A percentile compares a stretch with the other conserved stretches of the same genome.
Evolutionary conservation across 805 yeast species (phyloP).

Genomic region (Candida koratica): DNA sequence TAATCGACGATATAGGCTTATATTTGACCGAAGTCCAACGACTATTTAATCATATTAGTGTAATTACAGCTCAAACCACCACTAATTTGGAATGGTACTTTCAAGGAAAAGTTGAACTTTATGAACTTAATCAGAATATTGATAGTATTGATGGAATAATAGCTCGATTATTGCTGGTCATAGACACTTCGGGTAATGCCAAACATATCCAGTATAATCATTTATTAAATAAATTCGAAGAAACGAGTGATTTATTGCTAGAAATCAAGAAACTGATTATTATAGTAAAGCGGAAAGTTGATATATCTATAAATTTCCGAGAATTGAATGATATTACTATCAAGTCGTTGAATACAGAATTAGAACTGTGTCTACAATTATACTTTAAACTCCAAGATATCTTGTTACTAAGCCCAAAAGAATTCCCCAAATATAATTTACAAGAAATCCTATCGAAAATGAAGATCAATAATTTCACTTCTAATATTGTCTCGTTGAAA

Average conservation of each 20-base stretch:
- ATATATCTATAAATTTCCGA: slow-evolving; percentile 24
- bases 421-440: slow-evolving; percentile 18
- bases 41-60: slow-evolving; percentile 14
- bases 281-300: slow-evolving; percentile 21
- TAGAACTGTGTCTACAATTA: slow-evolving; percentile 21
- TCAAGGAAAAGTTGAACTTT: slow-evolving; percentile 21
- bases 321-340: slow-evolving; percentile 27
- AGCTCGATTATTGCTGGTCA: slow-evolving; percentile 18
- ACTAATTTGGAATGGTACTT: slow-evolving; percentile 23
- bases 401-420: slow-evolving; percentile 19
- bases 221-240: slow-evolving; percentile 25
- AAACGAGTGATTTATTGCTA: slow-evolving; percentile 23
- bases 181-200: slow-evolving; percentile 15
- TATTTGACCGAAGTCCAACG: slow-evolving; percentile 21
- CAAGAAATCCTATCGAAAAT: slow-evolving; percentile 21
- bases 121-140: slow-evolving; percentile 18
- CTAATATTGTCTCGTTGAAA: slow-evolving; percentile 16
- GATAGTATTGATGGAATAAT: slow-evolving; percentile 24
- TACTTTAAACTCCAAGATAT: slow-evolving; percentile 17
- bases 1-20: slow-evolving; percentile 25
- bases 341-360: slow-evolving; percentile 22
- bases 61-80: slow-evolving; percentile 1
- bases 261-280: slow-evolving; percentile 23
- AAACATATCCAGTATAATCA: slow-evolving; percentile 12
- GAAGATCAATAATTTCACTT: slow-evolving; percentile 19